These are phyloP conservation scores for Malassezia brasiliensis DNA, from an alignment of 1,284 basidiomycete species.

Conservation along the genomic window DNA sequence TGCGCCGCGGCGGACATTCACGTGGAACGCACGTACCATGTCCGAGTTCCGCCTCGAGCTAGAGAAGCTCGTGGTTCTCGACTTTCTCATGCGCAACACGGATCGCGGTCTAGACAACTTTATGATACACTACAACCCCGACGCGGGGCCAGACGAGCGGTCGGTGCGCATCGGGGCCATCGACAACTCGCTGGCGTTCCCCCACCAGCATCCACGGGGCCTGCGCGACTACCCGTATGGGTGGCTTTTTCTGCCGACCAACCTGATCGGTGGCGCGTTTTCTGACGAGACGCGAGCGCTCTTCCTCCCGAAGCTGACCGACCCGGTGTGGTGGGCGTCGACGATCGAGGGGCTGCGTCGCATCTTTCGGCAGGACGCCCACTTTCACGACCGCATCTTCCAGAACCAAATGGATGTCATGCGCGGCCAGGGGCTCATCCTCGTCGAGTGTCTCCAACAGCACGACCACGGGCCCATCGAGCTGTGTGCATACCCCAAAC, in stretches of 20 bases:
- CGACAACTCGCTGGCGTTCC: conserved; percentile 84
- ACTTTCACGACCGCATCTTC: conserved; percentile 51
- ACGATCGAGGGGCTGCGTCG: conserved; percentile 67
- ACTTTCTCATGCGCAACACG: conserved; percentile 80
- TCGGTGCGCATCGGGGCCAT: conserved; percentile 65
- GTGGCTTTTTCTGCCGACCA: conserved; percentile 72
- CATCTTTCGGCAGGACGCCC: conserved; percentile 68
- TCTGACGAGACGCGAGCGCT: conserved; percentile 69
- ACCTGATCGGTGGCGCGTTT: conserved; percentile 60
- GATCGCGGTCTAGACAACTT: conserved; percentile 50
- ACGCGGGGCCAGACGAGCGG: background rate
- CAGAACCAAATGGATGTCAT: conserved; percentile 76
- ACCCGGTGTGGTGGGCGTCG: conserved; percentile 79
- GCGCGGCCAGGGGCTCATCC: conserved; percentile 83
- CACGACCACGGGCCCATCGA: conserved; percentile 54
- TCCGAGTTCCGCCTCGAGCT: conserved; percentile 68
- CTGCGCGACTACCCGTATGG: conserved; percentile 85
- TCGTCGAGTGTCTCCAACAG: conserved; percentile 69
- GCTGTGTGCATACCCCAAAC: conserved; percentile 41
- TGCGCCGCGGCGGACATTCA: conserved; percentile 61
- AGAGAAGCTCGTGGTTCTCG: conserved; percentile 61
- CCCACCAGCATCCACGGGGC: conserved; percentile 61
- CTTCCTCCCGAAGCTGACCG: conserved; percentile 70
- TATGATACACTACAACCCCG: conserved; percentile 39
- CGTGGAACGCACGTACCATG: conserved; percentile 69